A percentile compares a stretch with the other conserved stretches of the same genome.
These are phyloP conservation scores for Ophiostoma himal-ulmi DNA, from an alignment of 2,329 filamentous ascomycete species.

Conservation along the genomic window DNA sequence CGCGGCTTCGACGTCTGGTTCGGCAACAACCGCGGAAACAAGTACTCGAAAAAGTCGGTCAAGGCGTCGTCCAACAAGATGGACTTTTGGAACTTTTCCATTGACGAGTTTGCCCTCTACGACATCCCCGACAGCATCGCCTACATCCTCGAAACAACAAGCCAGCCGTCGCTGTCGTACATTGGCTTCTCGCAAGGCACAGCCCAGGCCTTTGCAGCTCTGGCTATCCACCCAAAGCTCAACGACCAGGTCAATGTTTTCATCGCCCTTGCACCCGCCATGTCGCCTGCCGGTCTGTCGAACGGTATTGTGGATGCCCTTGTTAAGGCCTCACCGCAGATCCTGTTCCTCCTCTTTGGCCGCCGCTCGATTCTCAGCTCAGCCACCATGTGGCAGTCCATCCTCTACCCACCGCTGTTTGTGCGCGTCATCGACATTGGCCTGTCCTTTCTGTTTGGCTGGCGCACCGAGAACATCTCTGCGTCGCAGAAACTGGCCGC, in stretches of 20 bases:
- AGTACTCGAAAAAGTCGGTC: constrained; percentile 94
- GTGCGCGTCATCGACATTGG: constrained; percentile 78
- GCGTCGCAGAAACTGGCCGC: constrained; percentile 86
- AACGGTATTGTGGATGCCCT: constrained; percentile 89
- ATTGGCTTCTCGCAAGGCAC: constrained; percentile 97
- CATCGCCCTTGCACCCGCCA: constrained; percentile 89
- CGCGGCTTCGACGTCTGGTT: constrained; percentile 95
- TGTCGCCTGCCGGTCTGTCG: constrained; percentile 86
- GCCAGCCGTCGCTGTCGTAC: constrained; percentile 80
- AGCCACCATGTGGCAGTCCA: constrained; percentile 93
- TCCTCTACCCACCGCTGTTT: constrained; percentile 92
- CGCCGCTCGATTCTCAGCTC: constrained; percentile 85
- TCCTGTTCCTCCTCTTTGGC: constrained; percentile 89
- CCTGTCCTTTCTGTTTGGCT: constrained; percentile 80
- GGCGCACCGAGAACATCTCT: constrained; percentile 79
- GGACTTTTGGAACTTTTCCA: constrained; percentile 95
- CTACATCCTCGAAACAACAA: constrained; percentile 81
- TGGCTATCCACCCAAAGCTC: constrained; percentile 85
- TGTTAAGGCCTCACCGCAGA: constrained; percentile 86
- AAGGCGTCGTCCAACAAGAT: constrained; percentile 65
- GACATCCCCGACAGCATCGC: constrained; percentile 93
- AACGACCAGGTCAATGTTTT: constrained; percentile 95
- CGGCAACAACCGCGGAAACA: constrained; percentile 97
- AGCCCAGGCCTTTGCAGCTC: constrained; percentile 88
- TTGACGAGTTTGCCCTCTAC: constrained; percentile 96